Conservation (phyloP, 306 rosid species). For the Vigna trinervia region DNA sequence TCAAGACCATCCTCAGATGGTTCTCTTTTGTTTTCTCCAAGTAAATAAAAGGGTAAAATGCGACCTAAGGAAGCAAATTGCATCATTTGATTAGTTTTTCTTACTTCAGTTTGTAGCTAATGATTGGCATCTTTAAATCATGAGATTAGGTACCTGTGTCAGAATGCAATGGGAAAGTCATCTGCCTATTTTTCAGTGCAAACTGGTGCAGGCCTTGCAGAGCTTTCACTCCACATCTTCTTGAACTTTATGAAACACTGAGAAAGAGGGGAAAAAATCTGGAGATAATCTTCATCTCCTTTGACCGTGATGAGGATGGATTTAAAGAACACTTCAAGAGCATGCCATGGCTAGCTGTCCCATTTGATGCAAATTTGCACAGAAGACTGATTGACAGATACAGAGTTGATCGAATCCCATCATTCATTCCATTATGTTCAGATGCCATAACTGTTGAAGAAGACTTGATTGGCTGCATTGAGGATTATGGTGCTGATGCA, state of each 20-base stretch:
- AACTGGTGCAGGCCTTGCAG: slow-evolving; percentile 96
- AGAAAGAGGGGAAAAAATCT: slow-evolving; percentile 54
- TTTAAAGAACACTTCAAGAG: slow-evolving; percentile 67
- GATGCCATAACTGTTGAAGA: slow-evolving; percentile 59
- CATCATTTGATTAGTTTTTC: slow-evolving; percentile 24
- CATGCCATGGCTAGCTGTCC: slow-evolving; percentile 93
- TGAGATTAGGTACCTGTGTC: slow-evolving; percentile 72
- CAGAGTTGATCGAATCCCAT: slow-evolving; percentile 72
- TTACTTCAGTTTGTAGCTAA: slow-evolving; percentile 37
- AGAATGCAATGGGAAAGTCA: slow-evolving; percentile 70
- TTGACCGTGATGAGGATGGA: slow-evolving; percentile 65
- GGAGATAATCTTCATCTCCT: slow-evolving; percentile 81
- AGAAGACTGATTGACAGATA: slow-evolving; percentile 62
- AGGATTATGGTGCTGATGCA: slow-evolving; percentile 86
- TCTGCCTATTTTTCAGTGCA: slow-evolving; percentile 84
- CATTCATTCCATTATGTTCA: slow-evolving; percentile 62
- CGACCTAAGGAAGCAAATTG: not conserved
- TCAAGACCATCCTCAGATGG: slow-evolving; percentile 11
- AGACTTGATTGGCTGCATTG: slow-evolving; percentile 74
- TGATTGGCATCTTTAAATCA: slow-evolving; percentile 35
- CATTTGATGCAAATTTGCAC: slow-evolving; percentile 62
- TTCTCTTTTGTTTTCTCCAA: not conserved
- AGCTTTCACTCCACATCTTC: slow-evolving; percentile 71
- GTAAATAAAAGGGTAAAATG: not conserved
- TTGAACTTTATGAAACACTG: slow-evolving; percentile 65